Conservation (phyloP, 164 flowering plant genomes). For the Magnolia kwangsiensis region DNA sequence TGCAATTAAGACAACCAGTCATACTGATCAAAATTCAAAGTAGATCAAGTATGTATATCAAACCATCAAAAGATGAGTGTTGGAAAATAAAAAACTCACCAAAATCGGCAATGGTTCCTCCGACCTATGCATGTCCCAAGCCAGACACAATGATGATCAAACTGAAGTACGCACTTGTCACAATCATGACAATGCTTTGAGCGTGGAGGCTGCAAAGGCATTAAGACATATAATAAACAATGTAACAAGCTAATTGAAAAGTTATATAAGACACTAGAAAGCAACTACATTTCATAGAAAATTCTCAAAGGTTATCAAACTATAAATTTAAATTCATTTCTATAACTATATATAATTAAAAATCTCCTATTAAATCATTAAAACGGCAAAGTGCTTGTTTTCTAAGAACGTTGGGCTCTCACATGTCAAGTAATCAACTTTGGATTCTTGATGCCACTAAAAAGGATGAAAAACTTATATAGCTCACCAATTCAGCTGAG, state of each 20-base stretch:
- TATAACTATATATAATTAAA: neutral
- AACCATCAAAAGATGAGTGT: neutral
- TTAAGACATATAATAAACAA: neutral
- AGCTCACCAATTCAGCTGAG: neutral
- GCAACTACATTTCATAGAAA: neutral
- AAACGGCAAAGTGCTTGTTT: neutral
- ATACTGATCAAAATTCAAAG: neutral
- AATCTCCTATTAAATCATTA: too few species aligned
- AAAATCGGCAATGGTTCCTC: slow-evolving; percentile 90
- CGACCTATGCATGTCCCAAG: slow-evolving; percentile 97
- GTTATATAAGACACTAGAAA: neutral
- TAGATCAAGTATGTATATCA: neutral
- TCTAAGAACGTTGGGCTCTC: neutral
- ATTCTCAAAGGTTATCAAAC: neutral
- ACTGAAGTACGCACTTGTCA: slow-evolving; percentile 95
- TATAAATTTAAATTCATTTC: neutral
- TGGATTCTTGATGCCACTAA: neutral
- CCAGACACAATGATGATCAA: slow-evolving; percentile 99
- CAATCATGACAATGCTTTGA: slow-evolving; percentile 98
- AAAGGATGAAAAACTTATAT: neutral
- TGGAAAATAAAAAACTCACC: slow-evolving; percentile 50
- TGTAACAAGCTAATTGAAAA: neutral
- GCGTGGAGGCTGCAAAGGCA: slow-evolving; percentile 84
- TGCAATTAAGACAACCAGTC: neutral
- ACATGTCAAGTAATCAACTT: neutral